Base-by-base conservation (phyloP, 257 asterid genomes). In the Galeopsis tetrahit region DNA sequence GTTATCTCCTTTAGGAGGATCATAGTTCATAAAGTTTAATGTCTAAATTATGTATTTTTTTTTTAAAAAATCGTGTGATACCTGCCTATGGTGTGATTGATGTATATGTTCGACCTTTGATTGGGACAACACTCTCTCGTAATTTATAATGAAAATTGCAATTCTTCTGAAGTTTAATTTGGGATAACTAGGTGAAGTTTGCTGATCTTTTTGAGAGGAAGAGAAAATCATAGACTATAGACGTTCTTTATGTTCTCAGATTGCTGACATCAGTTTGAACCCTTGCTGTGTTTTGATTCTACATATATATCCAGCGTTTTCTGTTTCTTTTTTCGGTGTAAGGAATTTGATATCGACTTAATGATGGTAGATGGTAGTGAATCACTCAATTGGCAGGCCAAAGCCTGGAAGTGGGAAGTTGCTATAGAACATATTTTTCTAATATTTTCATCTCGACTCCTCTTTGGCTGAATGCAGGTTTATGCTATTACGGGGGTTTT, bases 401-500 rank as follows among this genome's bases (percentile, higher is more conserved):
- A 28, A 68, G 13, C 57, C 58, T 17, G n/a, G 10, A 4, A 63
- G 13, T 35, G 51, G n/a, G 77, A 73, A 63, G 31, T 36, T 31
- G 14, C 2, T 14, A 3, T 38, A 11, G 17, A 21, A 21, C 11
- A 8, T 46, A 3, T 11, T n/a, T 7, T 64, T 68, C 44, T 53
- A 13, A 51, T 66, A 35, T 60, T 3, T 64, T 33, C 4, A 11
- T 43, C 66, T 62, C 52, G 59, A 5, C 32, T 75, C 5, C 10
- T 72, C 3, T 79, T 68, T 70, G 66, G 74, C 8, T 69, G 71
- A 35, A 52, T 35, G 63, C 84, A 91, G 98, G 98, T 91, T 2
- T 94, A 94, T 78, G 98, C 96, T 39, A 78, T 94, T 35, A 97
- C 97, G 5, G 95, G 96, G 55, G 75, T 85, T 80, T 80, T 91